Evolutionary conservation across 345 rosid species (phyloP).

Genomic region (Durio zibethinus): DNA sequence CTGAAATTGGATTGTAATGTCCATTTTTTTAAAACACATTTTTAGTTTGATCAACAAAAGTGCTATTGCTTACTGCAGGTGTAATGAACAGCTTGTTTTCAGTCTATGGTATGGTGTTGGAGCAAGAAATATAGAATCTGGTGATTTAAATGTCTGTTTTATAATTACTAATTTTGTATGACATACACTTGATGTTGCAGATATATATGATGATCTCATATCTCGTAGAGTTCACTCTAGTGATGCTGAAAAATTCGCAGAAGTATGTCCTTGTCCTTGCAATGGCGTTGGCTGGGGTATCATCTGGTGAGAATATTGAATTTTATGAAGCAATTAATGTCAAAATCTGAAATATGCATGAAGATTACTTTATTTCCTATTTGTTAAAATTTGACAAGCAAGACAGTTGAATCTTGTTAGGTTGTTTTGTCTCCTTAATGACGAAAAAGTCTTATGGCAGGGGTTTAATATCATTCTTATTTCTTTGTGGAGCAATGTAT

Average conservation of each 20-base stretch:
- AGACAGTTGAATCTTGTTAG: neutral
- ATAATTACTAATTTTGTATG: neutral
- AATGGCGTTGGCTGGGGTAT: slow-evolving; percentile 65
- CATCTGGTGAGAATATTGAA: slow-evolving; percentile 47
- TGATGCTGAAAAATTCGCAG: slow-evolving; percentile 75
- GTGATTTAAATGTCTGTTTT: neutral
- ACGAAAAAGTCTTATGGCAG: slow-evolving; percentile 22
- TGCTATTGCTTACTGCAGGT: slow-evolving; percentile 36
- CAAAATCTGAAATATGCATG: neutral
- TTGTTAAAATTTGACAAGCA: neutral
- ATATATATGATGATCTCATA: slow-evolving; percentile 69
- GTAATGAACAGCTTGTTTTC: slow-evolving; percentile 79
- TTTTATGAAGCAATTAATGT: neutral
- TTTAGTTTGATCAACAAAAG: slow-evolving; percentile 2
- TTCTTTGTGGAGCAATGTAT: slow-evolving; percentile 56
- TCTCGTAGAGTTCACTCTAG: slow-evolving; percentile 67
- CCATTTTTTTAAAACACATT: neutral
- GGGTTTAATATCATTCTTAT: slow-evolving; percentile 56
- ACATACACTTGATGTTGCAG: slow-evolving; percentile 26
- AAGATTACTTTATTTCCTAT: neutral
- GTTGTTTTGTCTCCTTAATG: neutral
- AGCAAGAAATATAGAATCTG: slow-evolving; percentile 10
- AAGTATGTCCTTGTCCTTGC: slow-evolving; percentile 69
- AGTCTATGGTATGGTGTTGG: slow-evolving; percentile 45
- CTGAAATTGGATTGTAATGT: neutral